These are phyloP conservation scores for Chimonanthus salicifolius DNA, from an alignment of 164 flowering plant genomes.

Conservation along the genomic window DNA sequence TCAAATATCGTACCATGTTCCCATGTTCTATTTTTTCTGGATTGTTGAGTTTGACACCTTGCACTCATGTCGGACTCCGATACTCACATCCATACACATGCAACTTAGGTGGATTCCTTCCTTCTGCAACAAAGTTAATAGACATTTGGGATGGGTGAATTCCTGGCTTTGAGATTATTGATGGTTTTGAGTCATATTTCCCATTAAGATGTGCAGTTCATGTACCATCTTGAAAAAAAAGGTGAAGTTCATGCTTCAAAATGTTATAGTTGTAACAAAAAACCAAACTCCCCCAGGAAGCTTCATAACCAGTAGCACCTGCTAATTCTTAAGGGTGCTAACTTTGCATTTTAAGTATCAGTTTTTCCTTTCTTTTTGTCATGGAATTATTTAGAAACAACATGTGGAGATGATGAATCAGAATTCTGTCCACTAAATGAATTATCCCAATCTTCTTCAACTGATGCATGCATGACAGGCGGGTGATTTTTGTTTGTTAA, in stretches of 20 bases:
- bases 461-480: background rate
- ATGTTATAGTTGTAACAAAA: background rate
- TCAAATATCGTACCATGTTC: no score
- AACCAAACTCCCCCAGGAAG: background rate
- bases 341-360: background rate
- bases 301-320: background rate
- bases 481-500: background rate
- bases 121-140: no score
- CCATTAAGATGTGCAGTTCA: no score
- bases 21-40: no score
- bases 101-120: no score
- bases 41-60: no score
- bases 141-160: no score
- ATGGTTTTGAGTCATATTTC: no score
- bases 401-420: background rate
- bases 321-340: background rate
- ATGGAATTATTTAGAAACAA: background rate
- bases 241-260: background rate
- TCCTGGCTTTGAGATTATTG: no score
- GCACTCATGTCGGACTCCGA: no score
- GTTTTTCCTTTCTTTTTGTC: background rate
- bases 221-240: no score
- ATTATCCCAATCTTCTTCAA: conserved; percentile 1
- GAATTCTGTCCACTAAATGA: background rate
- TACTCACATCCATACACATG: no score